These are phyloP conservation scores for Euphorbia schlechtendalii DNA, from an alignment of 441 rosid species.

Conservation along the genomic window DNA sequence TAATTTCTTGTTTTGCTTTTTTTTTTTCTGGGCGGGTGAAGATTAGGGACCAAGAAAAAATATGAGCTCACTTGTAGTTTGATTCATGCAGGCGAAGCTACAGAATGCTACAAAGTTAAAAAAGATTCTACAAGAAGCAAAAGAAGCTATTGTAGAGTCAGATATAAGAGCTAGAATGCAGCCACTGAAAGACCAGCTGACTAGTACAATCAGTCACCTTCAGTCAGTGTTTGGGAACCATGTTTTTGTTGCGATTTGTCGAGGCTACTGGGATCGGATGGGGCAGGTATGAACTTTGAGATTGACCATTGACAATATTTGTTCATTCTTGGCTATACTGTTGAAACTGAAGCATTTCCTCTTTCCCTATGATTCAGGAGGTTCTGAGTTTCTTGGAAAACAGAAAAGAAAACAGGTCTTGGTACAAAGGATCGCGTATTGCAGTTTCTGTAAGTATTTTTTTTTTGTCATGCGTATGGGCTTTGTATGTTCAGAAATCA, in stretches of 20 bases:
- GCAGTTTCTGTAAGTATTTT: slow-evolving; percentile 64
- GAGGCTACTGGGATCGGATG: slow-evolving; percentile 96
- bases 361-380: slow-evolving; percentile 38
- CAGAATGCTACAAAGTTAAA: slow-evolving; percentile 77
- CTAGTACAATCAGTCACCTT: slow-evolving; percentile 64
- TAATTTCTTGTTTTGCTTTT: too few species aligned
- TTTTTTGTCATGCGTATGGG: background rate
- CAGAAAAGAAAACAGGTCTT: slow-evolving; percentile 92
- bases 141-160: slow-evolving; percentile 75
- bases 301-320: background rate
- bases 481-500: background rate
- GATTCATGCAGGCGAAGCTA: slow-evolving; percentile 51
- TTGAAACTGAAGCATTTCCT: background rate
- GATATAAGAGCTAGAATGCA: slow-evolving; percentile 76
- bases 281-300: slow-evolving; percentile 56
- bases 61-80: too few species aligned
- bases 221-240: slow-evolving; percentile 67
- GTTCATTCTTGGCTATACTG: background rate
- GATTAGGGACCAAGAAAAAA: too few species aligned
- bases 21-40: too few species aligned
- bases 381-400: slow-evolving; percentile 82
- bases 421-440: slow-evolving; percentile 94
- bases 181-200: slow-evolving; percentile 77
- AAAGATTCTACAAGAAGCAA: slow-evolving; percentile 89
- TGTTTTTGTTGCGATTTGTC: slow-evolving; percentile 76